Conservation (phyloP, 2,329 filamentous ascomycete genomes). For the Microdochium paspali region DNA sequence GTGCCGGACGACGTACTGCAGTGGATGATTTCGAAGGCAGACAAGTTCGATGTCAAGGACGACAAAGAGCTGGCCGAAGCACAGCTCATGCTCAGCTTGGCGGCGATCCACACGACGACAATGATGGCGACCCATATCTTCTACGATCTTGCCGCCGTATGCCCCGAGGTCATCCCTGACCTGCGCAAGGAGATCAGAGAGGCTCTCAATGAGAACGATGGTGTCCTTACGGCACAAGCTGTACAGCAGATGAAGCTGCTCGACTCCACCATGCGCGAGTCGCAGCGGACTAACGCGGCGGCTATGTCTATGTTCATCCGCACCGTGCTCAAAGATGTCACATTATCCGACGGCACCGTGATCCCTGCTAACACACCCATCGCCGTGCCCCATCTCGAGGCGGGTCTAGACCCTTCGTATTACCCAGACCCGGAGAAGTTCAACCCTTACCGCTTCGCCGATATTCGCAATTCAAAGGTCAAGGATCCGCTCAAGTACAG, state of each 20-base stretch:
- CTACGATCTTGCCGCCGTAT: slow-evolving; percentile 35
- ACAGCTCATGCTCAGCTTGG: not conserved
- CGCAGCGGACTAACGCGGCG: slow-evolving; percentile 16
- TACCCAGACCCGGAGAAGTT: slow-evolving; percentile 20
- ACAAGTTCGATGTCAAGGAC: slow-evolving; percentile 16
- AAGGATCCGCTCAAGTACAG: slow-evolving; percentile 14
- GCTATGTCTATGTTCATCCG: slow-evolving; percentile 31
- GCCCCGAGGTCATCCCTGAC: slow-evolving; percentile 35
- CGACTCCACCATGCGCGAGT: slow-evolving; percentile 25
- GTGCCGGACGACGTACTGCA: slow-evolving; percentile 33
- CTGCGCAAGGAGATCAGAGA: slow-evolving; percentile 38
- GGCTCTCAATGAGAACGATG: slow-evolving; percentile 22
- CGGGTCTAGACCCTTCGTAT: slow-evolving; percentile 17
- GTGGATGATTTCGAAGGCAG: slow-evolving; percentile 30
- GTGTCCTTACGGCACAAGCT: slow-evolving; percentile 18
- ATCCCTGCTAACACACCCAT: slow-evolving; percentile 27
- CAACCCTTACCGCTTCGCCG: slow-evolving; percentile 23
- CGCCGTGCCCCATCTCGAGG: slow-evolving; percentile 20
- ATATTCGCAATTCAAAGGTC: slow-evolving; percentile 16
- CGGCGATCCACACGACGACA: not conserved
- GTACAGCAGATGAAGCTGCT: slow-evolving; percentile 27
- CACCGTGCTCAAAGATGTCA: slow-evolving; percentile 33
- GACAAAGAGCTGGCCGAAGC: slow-evolving; percentile 5
- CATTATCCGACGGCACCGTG: slow-evolving; percentile 37
- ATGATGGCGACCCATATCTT: slow-evolving; percentile 26